phyloP scores from a whole-genome alignment of 2,329 filamentous ascomycete genomes.

The Aspergillus sp. region DNA sequence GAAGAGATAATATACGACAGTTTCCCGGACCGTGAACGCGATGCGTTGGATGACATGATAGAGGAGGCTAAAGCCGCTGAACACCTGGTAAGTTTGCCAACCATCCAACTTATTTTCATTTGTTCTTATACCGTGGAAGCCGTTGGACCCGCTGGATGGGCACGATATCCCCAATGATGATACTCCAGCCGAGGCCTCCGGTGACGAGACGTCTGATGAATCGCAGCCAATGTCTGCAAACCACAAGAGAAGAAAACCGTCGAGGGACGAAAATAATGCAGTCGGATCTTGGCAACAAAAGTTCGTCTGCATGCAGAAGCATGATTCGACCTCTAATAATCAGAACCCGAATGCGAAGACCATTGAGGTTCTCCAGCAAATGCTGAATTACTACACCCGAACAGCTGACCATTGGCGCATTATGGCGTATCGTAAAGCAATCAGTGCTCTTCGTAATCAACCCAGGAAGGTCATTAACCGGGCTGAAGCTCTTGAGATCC shows the following conservation, averaged over 20 bases:
- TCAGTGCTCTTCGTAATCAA: slow-evolving; percentile 70
- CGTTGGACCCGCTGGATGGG: slow-evolving; percentile 30
- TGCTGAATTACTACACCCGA: slow-evolving; percentile 74
- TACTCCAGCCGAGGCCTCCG: slow-evolving; percentile 10
- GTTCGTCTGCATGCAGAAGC: slow-evolving; percentile 62
- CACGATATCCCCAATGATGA: slow-evolving; percentile 23
- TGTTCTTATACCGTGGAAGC: slow-evolving; percentile 25
- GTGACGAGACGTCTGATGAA: slow-evolving; percentile 12
- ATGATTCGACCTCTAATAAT: slow-evolving; percentile 43
- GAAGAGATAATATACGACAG: slow-evolving; percentile 9
- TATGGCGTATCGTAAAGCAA: slow-evolving; percentile 73
- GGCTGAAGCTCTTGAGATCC: slow-evolving; percentile 66
- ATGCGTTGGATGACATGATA: slow-evolving; percentile 66
- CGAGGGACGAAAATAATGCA: slow-evolving; percentile 1
- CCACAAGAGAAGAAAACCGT: slow-evolving; percentile 14
- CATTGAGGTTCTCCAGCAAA: slow-evolving; percentile 73
- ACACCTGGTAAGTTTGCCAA: slow-evolving; percentile 49
- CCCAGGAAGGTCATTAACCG: slow-evolving; percentile 63
- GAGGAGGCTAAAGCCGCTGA: slow-evolving; percentile 60
- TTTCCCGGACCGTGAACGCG: slow-evolving; percentile 30
- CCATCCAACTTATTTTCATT: background rate
- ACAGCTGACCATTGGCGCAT: slow-evolving; percentile 76
- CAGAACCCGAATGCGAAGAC: slow-evolving; percentile 72
- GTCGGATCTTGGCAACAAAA: slow-evolving; percentile 38
- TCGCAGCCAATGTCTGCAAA: slow-evolving; percentile 18